Conservation (phyloP, 2,329 filamentous ascomycete species). For the Diplocarpon rosae region DNA sequence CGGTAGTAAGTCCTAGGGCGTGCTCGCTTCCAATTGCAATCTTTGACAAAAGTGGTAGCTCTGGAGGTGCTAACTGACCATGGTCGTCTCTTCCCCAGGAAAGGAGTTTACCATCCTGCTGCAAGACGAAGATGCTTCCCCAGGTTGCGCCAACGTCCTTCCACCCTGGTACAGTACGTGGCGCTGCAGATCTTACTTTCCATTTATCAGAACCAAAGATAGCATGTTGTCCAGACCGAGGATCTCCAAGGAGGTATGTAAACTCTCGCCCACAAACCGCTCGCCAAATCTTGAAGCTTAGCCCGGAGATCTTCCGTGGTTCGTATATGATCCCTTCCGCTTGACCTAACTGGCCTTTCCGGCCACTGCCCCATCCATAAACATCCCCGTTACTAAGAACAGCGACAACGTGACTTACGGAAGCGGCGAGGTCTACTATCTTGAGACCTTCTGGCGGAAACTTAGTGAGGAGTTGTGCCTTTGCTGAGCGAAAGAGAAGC, state of each 20-base stretch:
- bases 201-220: conserved; percentile 71
- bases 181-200: conserved; percentile 48
- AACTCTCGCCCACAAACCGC: conserved; percentile 79
- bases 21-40: conserved; percentile 90
- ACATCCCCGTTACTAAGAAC: conserved; percentile 65
- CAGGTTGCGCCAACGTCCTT: conserved; percentile 66
- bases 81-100: conserved; percentile 82
- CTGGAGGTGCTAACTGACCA: conserved; percentile 60
- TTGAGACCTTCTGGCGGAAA: conserved; percentile 52
- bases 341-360: conserved; percentile 72
- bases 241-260: conserved; percentile 56
- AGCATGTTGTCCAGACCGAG: conserved; percentile 44
- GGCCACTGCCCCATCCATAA: conserved; percentile 80
- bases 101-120: conserved; percentile 45
- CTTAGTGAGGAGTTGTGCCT: conserved; percentile 38
- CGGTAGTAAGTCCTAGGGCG: conserved; percentile 56
- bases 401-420: conserved; percentile 67
- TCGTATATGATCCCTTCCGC: conserved; percentile 40
- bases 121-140: conserved; percentile 68
- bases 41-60: conserved; percentile 44
- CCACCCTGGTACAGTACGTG: conserved; percentile 45
- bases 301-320: conserved; percentile 49
- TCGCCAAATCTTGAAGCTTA: conserved; percentile 50
- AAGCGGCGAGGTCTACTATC: conserved; percentile 57
- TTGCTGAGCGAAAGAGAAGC: conserved; percentile 37